These are phyloP conservation scores for Cryptosporidium bovis DNA, from an alignment of 169 alveolate species.

Conservation along the genomic window DNA sequence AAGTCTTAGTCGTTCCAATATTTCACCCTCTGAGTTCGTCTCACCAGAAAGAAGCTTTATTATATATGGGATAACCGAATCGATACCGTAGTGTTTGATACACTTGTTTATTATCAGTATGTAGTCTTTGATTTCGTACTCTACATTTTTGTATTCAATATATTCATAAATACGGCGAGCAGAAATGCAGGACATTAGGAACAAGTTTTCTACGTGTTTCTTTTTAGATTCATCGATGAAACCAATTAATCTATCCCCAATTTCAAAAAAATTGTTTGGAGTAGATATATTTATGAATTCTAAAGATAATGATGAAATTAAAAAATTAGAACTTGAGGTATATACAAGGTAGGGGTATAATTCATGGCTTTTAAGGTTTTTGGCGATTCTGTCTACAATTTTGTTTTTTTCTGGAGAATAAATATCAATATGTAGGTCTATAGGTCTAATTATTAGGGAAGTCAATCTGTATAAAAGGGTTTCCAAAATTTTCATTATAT, in stretches of 20 bases:
- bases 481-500: conserved; percentile 3
- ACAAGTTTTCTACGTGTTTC: conserved; percentile 6
- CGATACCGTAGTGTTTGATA: conserved; percentile 29
- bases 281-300: conserved; percentile 6
- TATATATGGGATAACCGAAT: conserved; percentile 48
- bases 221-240: background rate
- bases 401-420: conserved; percentile 7
- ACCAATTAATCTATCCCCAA: background rate
- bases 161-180: conserved; percentile 18
- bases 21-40: conserved; percentile 33
- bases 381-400: background rate
- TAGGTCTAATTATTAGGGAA: background rate
- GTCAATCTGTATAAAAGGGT: background rate
- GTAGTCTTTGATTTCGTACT: background rate
- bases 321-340: conserved; percentile 33
- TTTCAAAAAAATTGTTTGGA: conserved; percentile 15
- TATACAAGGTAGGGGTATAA: conserved; percentile 22
- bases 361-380: background rate
- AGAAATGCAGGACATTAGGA: background rate
- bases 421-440: conserved; percentile 29
- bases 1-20: conserved; percentile 7
- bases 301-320: conserved; percentile 13
- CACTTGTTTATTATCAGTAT: conserved; percentile 29
- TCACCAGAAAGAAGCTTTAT: conserved; percentile 36
- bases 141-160: background rate